Conservation (phyloP, 345 rosid genomes). For the Eucalyptus tenuipes region DNA sequence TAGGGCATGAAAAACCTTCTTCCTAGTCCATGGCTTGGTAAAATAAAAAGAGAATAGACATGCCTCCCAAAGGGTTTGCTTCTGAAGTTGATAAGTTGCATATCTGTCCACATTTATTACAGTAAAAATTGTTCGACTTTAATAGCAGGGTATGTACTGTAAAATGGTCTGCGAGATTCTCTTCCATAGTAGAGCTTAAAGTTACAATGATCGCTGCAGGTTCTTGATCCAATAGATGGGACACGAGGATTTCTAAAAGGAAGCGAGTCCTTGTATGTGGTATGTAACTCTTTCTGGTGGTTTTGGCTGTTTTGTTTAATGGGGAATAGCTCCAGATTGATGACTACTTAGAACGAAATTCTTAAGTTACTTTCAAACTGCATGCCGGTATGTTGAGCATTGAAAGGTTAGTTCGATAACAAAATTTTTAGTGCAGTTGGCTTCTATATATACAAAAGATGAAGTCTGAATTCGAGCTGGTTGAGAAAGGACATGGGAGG, state of each 20-base stretch:
- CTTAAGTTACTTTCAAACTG: neutral
- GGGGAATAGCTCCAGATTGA: neutral
- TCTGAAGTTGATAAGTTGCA: neutral
- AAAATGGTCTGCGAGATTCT: neutral
- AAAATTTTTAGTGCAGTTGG: neutral
- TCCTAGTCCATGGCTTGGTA: neutral
- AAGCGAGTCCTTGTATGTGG: slow-evolving; percentile 76
- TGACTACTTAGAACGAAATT: neutral
- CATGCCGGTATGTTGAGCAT: neutral
- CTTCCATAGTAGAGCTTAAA: neutral
- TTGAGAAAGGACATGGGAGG: neutral
- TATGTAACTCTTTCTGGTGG: slow-evolving; percentile 10
- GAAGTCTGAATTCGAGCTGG: neutral
- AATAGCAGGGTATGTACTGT: neutral
- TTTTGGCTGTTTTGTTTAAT: neutral
- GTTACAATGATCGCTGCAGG: slow-evolving; percentile 24
- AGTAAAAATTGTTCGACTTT: rapidly evolving
- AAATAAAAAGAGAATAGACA: neutral
- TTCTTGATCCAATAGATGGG: slow-evolving; percentile 90
- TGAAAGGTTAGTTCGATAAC: neutral
- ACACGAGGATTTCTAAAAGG: slow-evolving; percentile 75
- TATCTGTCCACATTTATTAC: neutral
- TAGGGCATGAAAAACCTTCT: neutral
- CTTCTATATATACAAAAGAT: neutral
- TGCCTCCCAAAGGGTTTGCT: neutral